Conservation (phyloP, 305 asterid species). For the Stenogyne calaminthoides region DNA sequence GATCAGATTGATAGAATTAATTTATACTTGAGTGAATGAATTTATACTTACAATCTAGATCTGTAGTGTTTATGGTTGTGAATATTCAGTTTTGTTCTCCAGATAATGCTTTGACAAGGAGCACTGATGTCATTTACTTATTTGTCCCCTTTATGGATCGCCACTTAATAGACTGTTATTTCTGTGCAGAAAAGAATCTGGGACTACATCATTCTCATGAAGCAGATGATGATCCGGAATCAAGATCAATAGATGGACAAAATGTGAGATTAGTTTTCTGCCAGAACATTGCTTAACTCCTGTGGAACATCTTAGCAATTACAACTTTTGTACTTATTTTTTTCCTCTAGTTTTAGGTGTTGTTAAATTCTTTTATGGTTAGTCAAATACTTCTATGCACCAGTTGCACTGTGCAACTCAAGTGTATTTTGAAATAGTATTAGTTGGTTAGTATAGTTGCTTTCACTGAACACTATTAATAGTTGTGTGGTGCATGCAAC, state of each 20-base stretch:
- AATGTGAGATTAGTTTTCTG: conserved; percentile 52
- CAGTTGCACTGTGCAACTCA: too few relatives aligned
- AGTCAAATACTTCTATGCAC: too few relatives aligned
- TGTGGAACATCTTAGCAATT: conserved; percentile 7
- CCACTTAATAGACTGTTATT: conserved; percentile 15
- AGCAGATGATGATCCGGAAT: conserved; percentile 40
- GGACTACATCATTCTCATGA: conserved; percentile 42
- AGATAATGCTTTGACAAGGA: conserved; percentile 15
- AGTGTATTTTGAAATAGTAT: too few relatives aligned
- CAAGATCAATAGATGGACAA: conserved; percentile 38
- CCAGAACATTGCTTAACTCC: conserved; percentile 10
- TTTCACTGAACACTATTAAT: too few relatives aligned
- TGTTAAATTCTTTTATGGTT: too few relatives aligned
- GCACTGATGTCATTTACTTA: conserved; percentile 12
- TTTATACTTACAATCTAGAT: conserved; percentile 11
- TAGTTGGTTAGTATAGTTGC: too few relatives aligned
- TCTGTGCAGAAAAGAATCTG: conserved; percentile 48
- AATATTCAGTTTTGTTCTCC: background rate
- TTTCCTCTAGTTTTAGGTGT: too few relatives aligned
- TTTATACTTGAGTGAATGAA: too few relatives aligned
- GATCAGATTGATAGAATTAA: background rate
- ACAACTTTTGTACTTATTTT: too few relatives aligned
- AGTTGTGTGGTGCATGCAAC: too few relatives aligned
- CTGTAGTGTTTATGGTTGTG: background rate
- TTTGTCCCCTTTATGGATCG: conserved; percentile 15